Evolutionary conservation across 805 yeast genomes (phyloP).

Genomic region (Metschnikowia gelsemii): DNA sequence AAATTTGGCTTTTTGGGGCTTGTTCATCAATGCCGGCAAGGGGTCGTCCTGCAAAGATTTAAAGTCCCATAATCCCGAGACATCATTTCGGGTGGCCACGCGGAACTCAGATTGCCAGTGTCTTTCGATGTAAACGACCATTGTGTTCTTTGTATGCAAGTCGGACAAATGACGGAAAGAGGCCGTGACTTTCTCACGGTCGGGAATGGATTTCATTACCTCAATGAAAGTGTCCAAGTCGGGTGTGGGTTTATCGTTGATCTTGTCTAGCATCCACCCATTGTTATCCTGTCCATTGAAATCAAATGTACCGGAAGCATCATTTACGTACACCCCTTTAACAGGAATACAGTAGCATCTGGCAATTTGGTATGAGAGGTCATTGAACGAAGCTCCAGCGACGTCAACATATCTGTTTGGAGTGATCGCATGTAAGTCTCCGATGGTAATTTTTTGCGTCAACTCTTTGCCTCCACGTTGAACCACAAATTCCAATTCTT

Average conservation of each 20-base stretch:
- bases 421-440: slow-evolving; percentile 76
- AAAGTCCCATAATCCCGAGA: slow-evolving; percentile 57
- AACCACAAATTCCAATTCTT: slow-evolving; percentile 52
- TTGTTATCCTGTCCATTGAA: slow-evolving; percentile 55
- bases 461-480: slow-evolving; percentile 58
- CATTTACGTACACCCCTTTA: slow-evolving; percentile 75
- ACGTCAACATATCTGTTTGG: slow-evolving; percentile 80
- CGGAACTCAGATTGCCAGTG: slow-evolving; percentile 80
- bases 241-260: slow-evolving; percentile 75
- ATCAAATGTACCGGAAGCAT: slow-evolving; percentile 75
- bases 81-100: slow-evolving; percentile 60
- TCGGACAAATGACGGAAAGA: slow-evolving; percentile 77
- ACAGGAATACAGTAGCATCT: slow-evolving; percentile 81
- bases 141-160: slow-evolving; percentile 67
- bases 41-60: slow-evolving; percentile 57
- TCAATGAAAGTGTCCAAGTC: slow-evolving; percentile 72
- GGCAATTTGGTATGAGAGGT: slow-evolving; percentile 85
- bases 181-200: slow-evolving; percentile 66
- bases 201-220: slow-evolving; percentile 77
- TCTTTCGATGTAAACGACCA: slow-evolving; percentile 72
- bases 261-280: slow-evolving; percentile 80
- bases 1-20: slow-evolving; percentile 65
- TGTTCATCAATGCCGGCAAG: slow-evolving; percentile 49
- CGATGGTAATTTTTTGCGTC: slow-evolving; percentile 53
- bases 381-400: slow-evolving; percentile 84